Evolutionary conservation across 2,329 filamentous ascomycete species (phyloP), one percentile per base, ranked within the genome.

Genomic region (Stagonosporopsis cucurbitacearum): DNA sequence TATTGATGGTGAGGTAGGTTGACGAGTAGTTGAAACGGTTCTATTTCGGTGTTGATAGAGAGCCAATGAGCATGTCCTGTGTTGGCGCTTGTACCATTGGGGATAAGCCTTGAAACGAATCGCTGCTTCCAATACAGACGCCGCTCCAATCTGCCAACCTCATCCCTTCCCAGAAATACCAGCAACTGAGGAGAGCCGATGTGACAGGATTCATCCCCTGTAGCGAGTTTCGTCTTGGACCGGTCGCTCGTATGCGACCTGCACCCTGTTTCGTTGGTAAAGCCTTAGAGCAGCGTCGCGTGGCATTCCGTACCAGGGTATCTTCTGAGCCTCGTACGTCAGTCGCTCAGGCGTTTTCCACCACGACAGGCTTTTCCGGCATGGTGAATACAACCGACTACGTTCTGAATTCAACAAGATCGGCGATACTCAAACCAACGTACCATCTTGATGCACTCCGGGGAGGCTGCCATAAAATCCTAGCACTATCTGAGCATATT

Each of bases 171-270:
- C 32, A 37, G 15, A 6, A 37, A 33, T 23, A 48, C 26, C 43
- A 20, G 46, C 25, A 59, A 52, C 20, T 66, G 66, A 57, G 67
- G 65, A 68, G 65, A 70, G 65, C 67, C 67, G 66, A 67, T 41
- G 47, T 50, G 36, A 40, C 58, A 62, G 57, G 58, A 63, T 59
- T 13, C 8, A n/a, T 15, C 5, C 22, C 32, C 17, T 30, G 8
- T 22, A 13, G 17, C 5, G 39, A 42, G 19, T 20, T 6, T 37
- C 15, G 43, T 37, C 36, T 9, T 15, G n/a, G 13, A 19, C 28
- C 35, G n/a, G 30, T 44, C 23, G 36, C 42, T 50, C 8, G 36
- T 20, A 13, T 47, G 20, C 7, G 25, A 47, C 35, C 37, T 50
- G 47, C 53, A 13, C 11, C 30, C 30, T 15, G n/a, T 7, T 15